Evolutionary conservation across 208 protist species (phyloP), one percentile per base, ranked within the genome.

Genomic region (Trypanosoma caninum): DNA sequence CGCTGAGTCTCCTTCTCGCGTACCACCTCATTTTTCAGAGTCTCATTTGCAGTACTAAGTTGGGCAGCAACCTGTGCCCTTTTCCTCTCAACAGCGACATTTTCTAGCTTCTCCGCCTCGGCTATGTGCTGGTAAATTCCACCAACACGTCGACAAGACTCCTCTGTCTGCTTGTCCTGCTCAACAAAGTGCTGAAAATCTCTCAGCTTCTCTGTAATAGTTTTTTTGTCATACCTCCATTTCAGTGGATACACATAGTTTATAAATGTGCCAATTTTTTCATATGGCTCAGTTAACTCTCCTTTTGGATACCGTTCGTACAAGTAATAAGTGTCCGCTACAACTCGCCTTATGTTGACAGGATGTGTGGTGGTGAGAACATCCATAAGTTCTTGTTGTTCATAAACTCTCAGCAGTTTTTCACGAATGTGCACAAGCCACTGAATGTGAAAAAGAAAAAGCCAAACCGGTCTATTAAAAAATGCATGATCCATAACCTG

Each of bases 401-500:
- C 75, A 23, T 61, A 22, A 18, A 66, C 62, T 33, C 58, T 35
- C 44, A 89, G 51, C 7, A 93, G 69, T 31, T 52, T n/a, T 14
- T 38, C 54, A 7, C 83, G 72, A 41, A 87, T 46, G 18, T 64
- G 50, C 20, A 70, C 37, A 9, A 84, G 3, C 64, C 74, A 71
- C 18, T 48, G 59, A 33, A 91, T 52, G 59, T 94, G 77, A 67
- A 96, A 93, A 6, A 80, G 53, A 30, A 88, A 94, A 6, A 96
- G 72, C 82, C 86, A 96, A 53, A 91, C 50, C 25, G 90, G 87
- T 30, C 76, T 11, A 31, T 82, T 80, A 20, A 74, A 65, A 11
- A 93, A 56, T 1, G 74, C 78, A 71, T 97, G 91, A 67, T 97
- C 91, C 87, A 97, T 93, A 16, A 97, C 73, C 59, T 94, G 86